Evolutionary conservation across 129 eudicot genomes (phyloP).

Genomic region (Ambrosia artemisiifolia): DNA sequence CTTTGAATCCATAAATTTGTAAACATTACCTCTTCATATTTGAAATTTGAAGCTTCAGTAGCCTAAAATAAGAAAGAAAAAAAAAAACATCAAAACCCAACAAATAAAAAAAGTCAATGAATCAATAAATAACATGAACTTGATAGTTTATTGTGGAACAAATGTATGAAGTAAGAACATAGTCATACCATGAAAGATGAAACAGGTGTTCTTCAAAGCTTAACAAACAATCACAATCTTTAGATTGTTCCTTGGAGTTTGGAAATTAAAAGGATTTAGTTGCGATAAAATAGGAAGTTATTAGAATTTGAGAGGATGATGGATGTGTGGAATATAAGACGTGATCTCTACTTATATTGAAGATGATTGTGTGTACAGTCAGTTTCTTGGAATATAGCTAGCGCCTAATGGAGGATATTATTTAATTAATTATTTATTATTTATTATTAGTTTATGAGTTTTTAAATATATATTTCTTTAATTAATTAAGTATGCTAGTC

Average conservation of each 20-base stretch:
- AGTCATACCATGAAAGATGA: conserved; percentile 24
- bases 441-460: background rate
- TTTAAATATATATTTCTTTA: background rate
- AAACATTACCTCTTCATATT: conserved; percentile 55
- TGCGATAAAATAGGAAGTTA: conserved; percentile 2
- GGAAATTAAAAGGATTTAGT: conserved; percentile 14
- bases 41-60: conserved; percentile 29
- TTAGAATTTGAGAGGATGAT: conserved; percentile 22
- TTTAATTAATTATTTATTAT: background rate
- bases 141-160: background rate
- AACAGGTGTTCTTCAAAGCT: conserved; percentile 9
- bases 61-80: conserved; percentile 2
- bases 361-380: conserved; percentile 5
- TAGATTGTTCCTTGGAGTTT: conserved; percentile 17
- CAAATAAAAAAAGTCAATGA: background rate
- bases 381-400: conserved; percentile 22
- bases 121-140: conserved; percentile 1
- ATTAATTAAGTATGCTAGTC: background rate
- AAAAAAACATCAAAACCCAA: background rate
- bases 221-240: conserved; percentile 25
- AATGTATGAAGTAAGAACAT: background rate
- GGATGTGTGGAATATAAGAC: conserved; percentile 26
- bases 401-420: background rate
- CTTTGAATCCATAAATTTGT: background rate
- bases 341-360: conserved; percentile 32